These are phyloP conservation scores for Clavaria fumosa DNA, from an alignment of 768 basidiomycete genomes.

Conservation along the genomic window DNA sequence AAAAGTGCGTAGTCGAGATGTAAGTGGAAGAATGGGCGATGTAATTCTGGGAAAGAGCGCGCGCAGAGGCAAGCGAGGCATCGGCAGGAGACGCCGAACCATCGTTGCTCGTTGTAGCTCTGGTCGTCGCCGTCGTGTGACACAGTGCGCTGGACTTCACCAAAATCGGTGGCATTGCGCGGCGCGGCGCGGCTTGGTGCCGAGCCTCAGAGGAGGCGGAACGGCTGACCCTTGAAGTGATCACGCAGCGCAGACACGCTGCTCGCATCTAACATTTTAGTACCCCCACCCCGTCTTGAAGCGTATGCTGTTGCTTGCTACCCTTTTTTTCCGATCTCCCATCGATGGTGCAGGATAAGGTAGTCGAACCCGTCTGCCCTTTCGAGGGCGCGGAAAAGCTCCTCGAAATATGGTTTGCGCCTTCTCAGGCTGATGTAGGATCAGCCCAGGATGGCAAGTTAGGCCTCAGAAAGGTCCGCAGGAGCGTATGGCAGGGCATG, in stretches of 20 bases:
- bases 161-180: too few species aligned
- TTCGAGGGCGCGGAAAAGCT: constrained; percentile 94
- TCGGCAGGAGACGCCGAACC: constrained; percentile 24
- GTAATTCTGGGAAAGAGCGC: constrained; percentile 28
- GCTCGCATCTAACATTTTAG: too few species aligned
- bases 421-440: constrained; percentile 47
- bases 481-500: constrained; percentile 89
- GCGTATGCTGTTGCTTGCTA: constrained; percentile 3
- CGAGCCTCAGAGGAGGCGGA: too few species aligned
- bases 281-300: too few species aligned
- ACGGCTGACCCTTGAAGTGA: too few species aligned
- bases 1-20: constrained; percentile 8
- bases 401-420: constrained; percentile 94
- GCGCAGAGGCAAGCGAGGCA: constrained; percentile 30
- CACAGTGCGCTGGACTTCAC: too few species aligned
- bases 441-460: constrained; percentile 29
- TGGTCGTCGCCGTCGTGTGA: too few species aligned
- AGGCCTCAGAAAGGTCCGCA: constrained; percentile 66
- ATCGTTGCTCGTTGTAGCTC: constrained; percentile 11
- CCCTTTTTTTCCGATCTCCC: constrained; percentile 9
- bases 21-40: constrained; percentile 33
- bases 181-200: too few species aligned
- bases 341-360: constrained; percentile 30
- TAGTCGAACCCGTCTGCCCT: constrained; percentile 22
- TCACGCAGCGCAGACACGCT: too few species aligned